Percentiles rank a stretch among this genome's conserved stretches.
These are phyloP conservation scores for Rhodosporidiobolus sp. DNA, from an alignment of 768 basidiomycete genomes.

Conservation along the genomic window DNA sequence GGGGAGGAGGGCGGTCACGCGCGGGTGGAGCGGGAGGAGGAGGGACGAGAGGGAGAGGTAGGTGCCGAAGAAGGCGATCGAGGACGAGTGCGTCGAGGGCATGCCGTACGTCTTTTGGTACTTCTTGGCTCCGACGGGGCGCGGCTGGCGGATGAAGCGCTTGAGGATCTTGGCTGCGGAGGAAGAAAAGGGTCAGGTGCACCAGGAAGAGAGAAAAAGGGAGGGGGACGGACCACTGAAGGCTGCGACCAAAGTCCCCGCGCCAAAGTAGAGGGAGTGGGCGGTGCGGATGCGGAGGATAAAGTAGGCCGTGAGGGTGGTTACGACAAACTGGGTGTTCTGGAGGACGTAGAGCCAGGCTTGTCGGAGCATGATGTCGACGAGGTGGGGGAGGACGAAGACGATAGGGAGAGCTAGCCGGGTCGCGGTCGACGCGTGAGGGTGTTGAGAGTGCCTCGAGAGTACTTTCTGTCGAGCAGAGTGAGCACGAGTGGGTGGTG, in stretches of 20 bases:
- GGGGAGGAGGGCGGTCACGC: slow-evolving; percentile 39
- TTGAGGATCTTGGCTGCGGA: slow-evolving; percentile 51
- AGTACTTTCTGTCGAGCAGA: too few species aligned
- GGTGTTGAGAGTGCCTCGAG: too few species aligned
- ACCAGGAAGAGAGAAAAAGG: not conserved
- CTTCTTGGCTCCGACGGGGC: slow-evolving; percentile 46
- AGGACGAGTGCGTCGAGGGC: slow-evolving; percentile 53
- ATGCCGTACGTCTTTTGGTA: slow-evolving; percentile 52
- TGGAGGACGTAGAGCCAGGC: slow-evolving; percentile 28
- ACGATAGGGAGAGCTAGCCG: not conserved
- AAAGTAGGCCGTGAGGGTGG: slow-evolving; percentile 45
- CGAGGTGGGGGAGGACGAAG: not conserved
- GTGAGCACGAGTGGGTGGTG: too few species aligned
- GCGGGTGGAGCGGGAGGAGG: slow-evolving; percentile 41
- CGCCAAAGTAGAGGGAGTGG: slow-evolving; percentile 49
- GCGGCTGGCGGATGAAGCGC: slow-evolving; percentile 47
- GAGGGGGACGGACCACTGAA: slow-evolving; percentile 46
- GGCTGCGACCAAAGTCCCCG: slow-evolving; percentile 49
- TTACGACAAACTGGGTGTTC: slow-evolving; percentile 39
- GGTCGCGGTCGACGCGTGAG: too few species aligned
- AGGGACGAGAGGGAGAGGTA: slow-evolving; percentile 47
- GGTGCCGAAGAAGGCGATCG: slow-evolving; percentile 51
- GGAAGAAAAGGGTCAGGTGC: not conserved
- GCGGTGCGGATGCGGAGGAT: slow-evolving; percentile 48
- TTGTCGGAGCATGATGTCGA: not conserved